Evolutionary conservation across 2,329 filamentous ascomycete species (phyloP).

Genomic region (Pyrenophora seminiperda): DNA sequence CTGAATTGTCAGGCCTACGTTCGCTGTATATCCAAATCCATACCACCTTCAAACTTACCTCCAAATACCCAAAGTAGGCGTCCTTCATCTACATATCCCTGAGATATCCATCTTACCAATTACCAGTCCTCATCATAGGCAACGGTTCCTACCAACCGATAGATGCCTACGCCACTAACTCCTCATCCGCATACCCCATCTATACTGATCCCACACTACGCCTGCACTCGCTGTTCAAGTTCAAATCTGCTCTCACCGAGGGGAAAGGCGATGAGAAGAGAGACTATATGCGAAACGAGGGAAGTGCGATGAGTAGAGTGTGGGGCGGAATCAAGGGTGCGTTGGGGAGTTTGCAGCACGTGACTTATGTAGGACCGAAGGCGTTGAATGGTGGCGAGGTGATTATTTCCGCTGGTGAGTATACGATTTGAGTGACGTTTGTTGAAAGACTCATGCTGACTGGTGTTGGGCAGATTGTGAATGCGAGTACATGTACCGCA

Average conservation of each 20-base stretch:
- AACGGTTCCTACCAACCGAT: slow-evolving; percentile 36
- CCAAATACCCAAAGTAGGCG: slow-evolving; percentile 25
- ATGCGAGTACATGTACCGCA: slow-evolving; percentile 33
- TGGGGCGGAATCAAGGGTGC: slow-evolving; percentile 28
- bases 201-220: slow-evolving; percentile 30
- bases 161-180: slow-evolving; percentile 19
- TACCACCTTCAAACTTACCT: slow-evolving; percentile 28
- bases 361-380: slow-evolving; percentile 29
- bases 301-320: slow-evolving; percentile 17
- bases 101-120: background rate
- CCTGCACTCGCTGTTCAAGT: slow-evolving; percentile 28
- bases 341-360: slow-evolving; percentile 23
- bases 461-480: slow-evolving; percentile 15
- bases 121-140: slow-evolving; percentile 26
- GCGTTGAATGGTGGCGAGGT: slow-evolving; percentile 32
- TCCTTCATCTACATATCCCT: background rate
- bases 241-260: slow-evolving; percentile 26
- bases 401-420: slow-evolving; percentile 24
- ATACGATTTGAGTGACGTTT: rapidly evolving
- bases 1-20: slow-evolving; percentile 35
- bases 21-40: slow-evolving; percentile 21
- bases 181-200: slow-evolving; percentile 28
- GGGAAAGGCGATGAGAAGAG: slow-evolving; percentile 17
- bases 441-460: background rate
- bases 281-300: slow-evolving; percentile 32